These are phyloP conservation scores for Cladophialophora psammophila DNA, from an alignment of 2,329 filamentous ascomycete species.

Conservation along the genomic window DNA sequence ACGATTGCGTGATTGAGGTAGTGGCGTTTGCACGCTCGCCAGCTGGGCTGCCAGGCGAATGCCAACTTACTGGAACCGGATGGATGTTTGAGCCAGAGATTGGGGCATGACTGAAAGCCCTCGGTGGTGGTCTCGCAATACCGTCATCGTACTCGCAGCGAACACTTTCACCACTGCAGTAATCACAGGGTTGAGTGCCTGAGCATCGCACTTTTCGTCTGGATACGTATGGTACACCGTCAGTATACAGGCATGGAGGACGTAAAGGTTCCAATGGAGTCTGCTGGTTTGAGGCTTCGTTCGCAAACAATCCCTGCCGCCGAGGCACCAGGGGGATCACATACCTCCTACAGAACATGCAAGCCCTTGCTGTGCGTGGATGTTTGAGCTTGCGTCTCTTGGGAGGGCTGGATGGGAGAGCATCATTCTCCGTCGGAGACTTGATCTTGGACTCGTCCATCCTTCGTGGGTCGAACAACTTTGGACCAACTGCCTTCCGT, in stretches of 20 bases:
- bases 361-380: slow-evolving; percentile 38
- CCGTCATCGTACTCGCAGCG: slow-evolving; percentile 38
- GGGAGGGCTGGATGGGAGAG: slow-evolving; percentile 27
- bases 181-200: slow-evolving; percentile 39
- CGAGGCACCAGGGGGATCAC: slow-evolving; percentile 3
- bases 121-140: slow-evolving; percentile 8
- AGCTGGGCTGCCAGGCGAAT: neutral
- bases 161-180: slow-evolving; percentile 37
- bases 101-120: neutral
- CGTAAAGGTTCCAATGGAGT: neutral
- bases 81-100: neutral
- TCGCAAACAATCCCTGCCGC: neutral
- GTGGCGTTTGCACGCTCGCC: slow-evolving; percentile 3
- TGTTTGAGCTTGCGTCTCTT: slow-evolving; percentile 40
- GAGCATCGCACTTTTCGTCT: slow-evolving; percentile 39
- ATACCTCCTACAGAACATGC: slow-evolving; percentile 39
- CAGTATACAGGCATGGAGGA: slow-evolving; percentile 3
- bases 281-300: neutral
- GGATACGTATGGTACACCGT: neutral
- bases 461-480: neutral
- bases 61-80: neutral
- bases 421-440: slow-evolving; percentile 12
- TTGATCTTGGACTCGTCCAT: slow-evolving; percentile 17
- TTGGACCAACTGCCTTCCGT: slow-evolving; percentile 9
- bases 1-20: neutral